Conservation (phyloP, 306 rosid species). For the Lagenaria siceraria region DNA sequence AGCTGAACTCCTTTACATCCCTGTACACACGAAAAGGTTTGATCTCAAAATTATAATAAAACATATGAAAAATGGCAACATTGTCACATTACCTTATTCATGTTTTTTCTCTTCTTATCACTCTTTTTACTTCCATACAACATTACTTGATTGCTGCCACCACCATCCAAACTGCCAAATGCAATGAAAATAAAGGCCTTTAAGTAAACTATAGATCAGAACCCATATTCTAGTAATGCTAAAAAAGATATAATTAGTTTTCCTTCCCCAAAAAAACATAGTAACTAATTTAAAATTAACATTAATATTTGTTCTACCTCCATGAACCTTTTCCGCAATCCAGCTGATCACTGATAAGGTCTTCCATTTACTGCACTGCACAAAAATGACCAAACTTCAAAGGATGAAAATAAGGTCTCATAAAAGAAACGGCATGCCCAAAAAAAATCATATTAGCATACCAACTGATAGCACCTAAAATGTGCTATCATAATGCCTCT, state of each 20-base stretch:
- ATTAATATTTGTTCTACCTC: conserved; percentile 7
- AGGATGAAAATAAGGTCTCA: neutral
- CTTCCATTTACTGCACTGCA: conserved; percentile 4
- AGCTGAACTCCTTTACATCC: conserved; percentile 18
- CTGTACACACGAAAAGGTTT: conserved; percentile 18
- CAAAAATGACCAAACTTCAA: neutral
- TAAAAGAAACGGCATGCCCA: neutral
- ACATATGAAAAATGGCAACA: neutral
- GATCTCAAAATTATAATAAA: neutral
- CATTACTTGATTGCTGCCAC: conserved; percentile 31
- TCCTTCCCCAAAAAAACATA: neutral
- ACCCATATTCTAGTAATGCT: neutral
- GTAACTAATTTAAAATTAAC: neutral
- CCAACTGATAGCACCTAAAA: too few species aligned
- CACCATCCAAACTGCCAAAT: conserved; percentile 31
- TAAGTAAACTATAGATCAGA: neutral
- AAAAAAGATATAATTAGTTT: neutral
- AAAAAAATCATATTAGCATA: neutral
- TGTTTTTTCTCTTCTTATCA: conserved; percentile 34
- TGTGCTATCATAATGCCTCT: too few species aligned
- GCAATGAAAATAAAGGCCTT: neutral
- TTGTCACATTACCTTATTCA: conserved; percentile 22
- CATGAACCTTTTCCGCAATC: conserved; percentile 10
- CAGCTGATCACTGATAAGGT: conserved; percentile 2
- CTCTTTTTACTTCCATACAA: conserved; percentile 23